A percentile compares a stretch with the other conserved stretches of the same genome.
These are phyloP conservation scores for Fusarium caatingaense DNA, from an alignment of 2,329 filamentous ascomycete genomes.

Conservation along the genomic window DNA sequence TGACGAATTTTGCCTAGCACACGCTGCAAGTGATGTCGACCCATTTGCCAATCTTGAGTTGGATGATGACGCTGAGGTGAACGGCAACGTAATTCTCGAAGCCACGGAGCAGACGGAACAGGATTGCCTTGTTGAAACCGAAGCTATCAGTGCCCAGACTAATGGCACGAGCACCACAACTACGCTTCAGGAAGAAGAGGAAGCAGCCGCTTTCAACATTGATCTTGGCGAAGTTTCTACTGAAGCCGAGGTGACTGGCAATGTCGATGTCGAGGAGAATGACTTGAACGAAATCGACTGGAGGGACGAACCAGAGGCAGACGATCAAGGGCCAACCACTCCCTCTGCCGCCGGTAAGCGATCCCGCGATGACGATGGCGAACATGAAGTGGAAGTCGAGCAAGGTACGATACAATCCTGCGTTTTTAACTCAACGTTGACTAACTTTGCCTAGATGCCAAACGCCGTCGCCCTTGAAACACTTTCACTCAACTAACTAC, in stretches of 20 bases:
- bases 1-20: slow-evolving; percentile 44
- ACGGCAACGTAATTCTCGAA: slow-evolving; percentile 35
- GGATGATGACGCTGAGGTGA: slow-evolving; percentile 33
- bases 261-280: slow-evolving; percentile 31
- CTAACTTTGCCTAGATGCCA: slow-evolving; percentile 58
- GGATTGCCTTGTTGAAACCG: slow-evolving; percentile 24
- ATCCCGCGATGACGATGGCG: slow-evolving; percentile 46
- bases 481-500: slow-evolving; percentile 32
- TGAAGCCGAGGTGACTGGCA: slow-evolving; percentile 40
- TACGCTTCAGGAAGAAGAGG: slow-evolving; percentile 50
- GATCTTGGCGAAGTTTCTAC: slow-evolving; percentile 40
- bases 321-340: slow-evolving; percentile 34
- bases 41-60: slow-evolving; percentile 44
- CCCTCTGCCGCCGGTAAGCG: slow-evolving; percentile 45
- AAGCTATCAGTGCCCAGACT: slow-evolving; percentile 25
- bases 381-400: slow-evolving; percentile 49
- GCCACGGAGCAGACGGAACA: slow-evolving; percentile 33
- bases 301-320: slow-evolving; percentile 46
- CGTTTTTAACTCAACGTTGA: neutral
- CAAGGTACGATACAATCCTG: slow-evolving; percentile 44
- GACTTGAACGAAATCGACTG: slow-evolving; percentile 48
- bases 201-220: slow-evolving; percentile 41
- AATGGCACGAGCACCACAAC: slow-evolving; percentile 49
- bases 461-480: slow-evolving; percentile 60
- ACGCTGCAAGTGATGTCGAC: slow-evolving; percentile 41